These are phyloP conservation scores for Kwoniella bestiolae DNA, from an alignment of 768 basidiomycete species.

Conservation along the genomic window DNA sequence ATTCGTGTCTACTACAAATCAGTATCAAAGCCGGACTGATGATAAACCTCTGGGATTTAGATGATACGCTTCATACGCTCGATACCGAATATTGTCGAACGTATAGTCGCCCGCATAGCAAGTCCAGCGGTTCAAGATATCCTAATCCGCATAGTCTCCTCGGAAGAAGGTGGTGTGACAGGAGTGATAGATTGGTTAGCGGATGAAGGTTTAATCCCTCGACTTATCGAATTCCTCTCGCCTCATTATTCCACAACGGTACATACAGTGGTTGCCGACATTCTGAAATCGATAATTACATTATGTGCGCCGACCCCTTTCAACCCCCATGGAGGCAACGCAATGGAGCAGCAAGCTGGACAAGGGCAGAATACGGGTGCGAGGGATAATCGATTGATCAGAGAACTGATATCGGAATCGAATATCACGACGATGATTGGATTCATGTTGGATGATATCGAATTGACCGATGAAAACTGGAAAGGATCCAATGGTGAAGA, in stretches of 20 bases:
- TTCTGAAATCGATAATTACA: constrained; percentile 91
- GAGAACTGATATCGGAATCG: constrained; percentile 77
- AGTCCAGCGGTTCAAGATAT: constrained; percentile 90
- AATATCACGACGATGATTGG: constrained; percentile 72
- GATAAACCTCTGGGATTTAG: constrained; percentile 59
- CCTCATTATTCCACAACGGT: constrained; percentile 74
- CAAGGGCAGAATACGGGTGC: constrained; percentile 35
- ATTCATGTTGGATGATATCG: constrained; percentile 75
- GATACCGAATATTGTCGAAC: constrained; percentile 78
- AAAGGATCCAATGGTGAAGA: constrained; percentile 24
- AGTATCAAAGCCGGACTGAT: no score
- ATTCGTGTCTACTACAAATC: constrained; percentile 14
- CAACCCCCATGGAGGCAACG: constrained; percentile 71
- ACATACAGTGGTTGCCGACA: constrained; percentile 83
- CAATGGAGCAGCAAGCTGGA: constrained; percentile 42
- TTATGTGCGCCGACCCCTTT: constrained; percentile 82
- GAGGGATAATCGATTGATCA: constrained; percentile 74
- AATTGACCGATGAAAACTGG: constrained; percentile 38
- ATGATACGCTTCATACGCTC: constrained; percentile 90
- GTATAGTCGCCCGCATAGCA: constrained; percentile 81
- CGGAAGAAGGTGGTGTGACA: constrained; percentile 77
- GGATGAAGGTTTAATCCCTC: constrained; percentile 76
- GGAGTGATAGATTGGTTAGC: constrained; percentile 95
- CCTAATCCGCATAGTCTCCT: constrained; percentile 82
- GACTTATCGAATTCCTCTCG: constrained; percentile 79